Evolutionary conservation across 768 basidiomycete species (phyloP).

Genomic region (Boletus sensibilis): DNA sequence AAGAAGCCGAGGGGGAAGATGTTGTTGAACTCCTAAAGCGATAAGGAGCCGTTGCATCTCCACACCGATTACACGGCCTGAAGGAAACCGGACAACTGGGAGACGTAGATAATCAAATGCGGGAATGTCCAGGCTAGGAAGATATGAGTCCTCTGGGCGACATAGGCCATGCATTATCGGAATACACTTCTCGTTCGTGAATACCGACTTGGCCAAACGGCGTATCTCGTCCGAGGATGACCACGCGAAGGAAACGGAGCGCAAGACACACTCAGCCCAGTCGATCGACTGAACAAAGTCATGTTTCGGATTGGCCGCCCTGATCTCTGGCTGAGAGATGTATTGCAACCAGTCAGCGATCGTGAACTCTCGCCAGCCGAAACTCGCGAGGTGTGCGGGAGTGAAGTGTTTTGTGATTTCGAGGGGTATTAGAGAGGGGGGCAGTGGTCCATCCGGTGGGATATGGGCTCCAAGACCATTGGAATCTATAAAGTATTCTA

Average conservation of each 20-base stretch:
- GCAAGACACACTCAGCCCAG: slow-evolving; percentile 79
- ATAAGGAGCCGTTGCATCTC: background rate
- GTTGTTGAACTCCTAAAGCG: background rate
- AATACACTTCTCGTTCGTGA: slow-evolving; percentile 39
- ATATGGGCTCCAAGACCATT: slow-evolving; percentile 45
- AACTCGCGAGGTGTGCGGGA: slow-evolving; percentile 48
- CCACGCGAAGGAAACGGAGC: slow-evolving; percentile 65
- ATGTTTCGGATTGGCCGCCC: slow-evolving; percentile 41
- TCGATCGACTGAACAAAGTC: slow-evolving; percentile 60
- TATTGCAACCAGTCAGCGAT: slow-evolving; percentile 69
- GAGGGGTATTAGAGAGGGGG: slow-evolving; percentile 60
- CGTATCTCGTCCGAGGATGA: slow-evolving; percentile 42
- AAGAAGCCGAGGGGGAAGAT: background rate
- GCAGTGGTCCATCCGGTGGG: slow-evolving; percentile 75
- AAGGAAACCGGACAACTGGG: background rate
- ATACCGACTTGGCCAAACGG: slow-evolving; percentile 22
- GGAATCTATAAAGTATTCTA: slow-evolving; percentile 64
- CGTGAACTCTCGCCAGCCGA: slow-evolving; percentile 76
- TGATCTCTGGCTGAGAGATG: slow-evolving; percentile 48
- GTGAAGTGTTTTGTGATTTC: slow-evolving; percentile 58
- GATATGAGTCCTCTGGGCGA: slow-evolving; percentile 68
- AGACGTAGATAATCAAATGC: background rate
- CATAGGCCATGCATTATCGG: slow-evolving; percentile 61
- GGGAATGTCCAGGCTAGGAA: slow-evolving; percentile 61
- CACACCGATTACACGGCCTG: slow-evolving; percentile 37